Evolutionary conservation across 805 yeast species (phyloP).

Genomic region (Saturnispora sekii): DNA sequence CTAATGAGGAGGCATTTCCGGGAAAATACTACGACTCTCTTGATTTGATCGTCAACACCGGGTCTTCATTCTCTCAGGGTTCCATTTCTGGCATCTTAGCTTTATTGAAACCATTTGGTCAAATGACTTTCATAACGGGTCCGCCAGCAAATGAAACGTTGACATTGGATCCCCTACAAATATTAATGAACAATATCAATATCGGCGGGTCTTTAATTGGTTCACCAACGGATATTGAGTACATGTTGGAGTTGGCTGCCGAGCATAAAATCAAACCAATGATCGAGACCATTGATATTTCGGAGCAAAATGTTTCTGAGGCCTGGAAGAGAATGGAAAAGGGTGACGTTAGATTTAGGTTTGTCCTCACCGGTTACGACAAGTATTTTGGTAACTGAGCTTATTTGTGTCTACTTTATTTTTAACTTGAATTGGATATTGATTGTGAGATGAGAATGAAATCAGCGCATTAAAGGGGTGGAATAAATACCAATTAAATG

Average conservation of each 20-base stretch:
- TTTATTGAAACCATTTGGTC: conserved; percentile 26
- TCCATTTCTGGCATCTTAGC: conserved; percentile 18
- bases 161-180: conserved; percentile 26
- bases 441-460: no score
- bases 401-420: no score
- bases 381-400: conserved; percentile 15
- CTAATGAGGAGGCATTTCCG: conserved; percentile 37
- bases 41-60: conserved; percentile 42
- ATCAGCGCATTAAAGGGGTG: no score
- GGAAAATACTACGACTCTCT: conserved; percentile 25
- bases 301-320: conserved; percentile 30
- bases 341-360: conserved; percentile 44
- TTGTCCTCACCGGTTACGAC: conserved; percentile 40
- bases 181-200: conserved; percentile 25
- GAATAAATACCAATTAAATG: no score
- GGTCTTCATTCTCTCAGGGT: conserved; percentile 30
- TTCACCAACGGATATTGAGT: conserved; percentile 33
- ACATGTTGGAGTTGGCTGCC: conserved; percentile 39
- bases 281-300: conserved; percentile 40
- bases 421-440: no score
- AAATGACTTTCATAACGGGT: conserved; percentile 21
- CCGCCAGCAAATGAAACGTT: conserved; percentile 29
- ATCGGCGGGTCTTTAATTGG: conserved; percentile 32
- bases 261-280: conserved; percentile 37
- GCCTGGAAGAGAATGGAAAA: conserved; percentile 37